Evolutionary conservation across 768 basidiomycete genomes (phyloP), one percentile per base, ranked within the genome.

Genomic region (Udeniomyces megalosporus): DNA sequence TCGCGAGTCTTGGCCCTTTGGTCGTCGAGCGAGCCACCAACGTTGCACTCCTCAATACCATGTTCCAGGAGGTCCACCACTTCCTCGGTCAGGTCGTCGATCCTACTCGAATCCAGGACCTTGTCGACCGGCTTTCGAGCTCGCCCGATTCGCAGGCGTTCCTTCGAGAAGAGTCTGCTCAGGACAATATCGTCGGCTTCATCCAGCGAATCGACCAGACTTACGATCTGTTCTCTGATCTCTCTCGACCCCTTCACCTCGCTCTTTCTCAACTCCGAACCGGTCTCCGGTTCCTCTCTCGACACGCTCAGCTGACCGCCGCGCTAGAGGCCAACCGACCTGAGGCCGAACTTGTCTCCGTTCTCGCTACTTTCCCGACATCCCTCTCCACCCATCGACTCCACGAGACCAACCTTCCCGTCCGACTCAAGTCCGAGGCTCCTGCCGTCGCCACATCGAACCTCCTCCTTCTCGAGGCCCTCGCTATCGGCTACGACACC

Each of bases 151-250:
- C 62, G 8, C 68, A 68, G 50, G 67, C 67, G 14, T 55, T 70
- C 5, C 71, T 77, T 42, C 81, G 82, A 22, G 88, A 90, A 74
- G 74, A 78, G 48, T 82, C 86, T 45, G 70, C 87, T 29, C 91
- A 95, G 70, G 81, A 84, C 47, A 85, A 88, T 3, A 80, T 92
- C 50, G 75, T 79, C 1, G 84, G 85, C 7, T 92, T 97, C 70
- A 74, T 78, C 42, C 85, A 82, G 53, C 81, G 93, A 11, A 74
- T 95, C 60, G 77, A 63, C 26, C 59, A 64, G 1, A 79, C 79
- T 26, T 95, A 93, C 71, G 70, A 77, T 0, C 82, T 85, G 35
- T 84, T 83, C 66, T 71, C 73, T 29, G 93, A 97, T 72, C 77
- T 97, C 60, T 79, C 76, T 47, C 70, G 75, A 38, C 82, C 86